phyloP scores from a whole-genome alignment of 805 yeast genomes.

The Teunomyces aglyptinius region DNA sequence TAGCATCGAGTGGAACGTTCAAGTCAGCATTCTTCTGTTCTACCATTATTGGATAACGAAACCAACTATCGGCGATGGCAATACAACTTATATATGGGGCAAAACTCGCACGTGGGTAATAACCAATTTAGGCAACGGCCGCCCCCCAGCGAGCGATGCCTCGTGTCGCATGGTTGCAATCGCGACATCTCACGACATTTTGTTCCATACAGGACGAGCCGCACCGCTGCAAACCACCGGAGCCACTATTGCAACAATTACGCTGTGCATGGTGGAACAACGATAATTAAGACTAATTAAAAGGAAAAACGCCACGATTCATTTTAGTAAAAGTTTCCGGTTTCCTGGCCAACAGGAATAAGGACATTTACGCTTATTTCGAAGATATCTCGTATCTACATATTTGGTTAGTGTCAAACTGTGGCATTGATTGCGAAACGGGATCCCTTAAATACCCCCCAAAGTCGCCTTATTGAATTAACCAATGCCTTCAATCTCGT shows the following conservation, averaged over 20 bases:
- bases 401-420: background rate
- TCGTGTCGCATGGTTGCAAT: background rate
- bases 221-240: background rate
- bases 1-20: constrained; percentile 52
- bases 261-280: too few species aligned
- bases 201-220: background rate
- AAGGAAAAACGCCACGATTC: too few species aligned
- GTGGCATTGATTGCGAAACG: constrained; percentile 5
- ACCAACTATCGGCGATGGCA: background rate
- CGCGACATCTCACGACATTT: background rate
- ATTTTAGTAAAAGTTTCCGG: too few species aligned
- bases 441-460: background rate
- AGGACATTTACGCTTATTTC: background rate
- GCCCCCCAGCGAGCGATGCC: background rate
- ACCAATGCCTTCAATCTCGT: constrained; percentile 1
- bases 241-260: background rate
- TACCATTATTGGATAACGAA: constrained; percentile 22
- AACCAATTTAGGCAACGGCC: background rate
- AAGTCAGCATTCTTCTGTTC: constrained; percentile 53
- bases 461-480: background rate
- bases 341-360: too few species aligned
- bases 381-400: background rate
- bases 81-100: background rate
- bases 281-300: too few species aligned
- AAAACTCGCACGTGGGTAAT: constrained; percentile 1